These are phyloP conservation scores for Eutypella sp. DNA, from an alignment of 2,329 filamentous ascomycete genomes.

Conservation along the genomic window DNA sequence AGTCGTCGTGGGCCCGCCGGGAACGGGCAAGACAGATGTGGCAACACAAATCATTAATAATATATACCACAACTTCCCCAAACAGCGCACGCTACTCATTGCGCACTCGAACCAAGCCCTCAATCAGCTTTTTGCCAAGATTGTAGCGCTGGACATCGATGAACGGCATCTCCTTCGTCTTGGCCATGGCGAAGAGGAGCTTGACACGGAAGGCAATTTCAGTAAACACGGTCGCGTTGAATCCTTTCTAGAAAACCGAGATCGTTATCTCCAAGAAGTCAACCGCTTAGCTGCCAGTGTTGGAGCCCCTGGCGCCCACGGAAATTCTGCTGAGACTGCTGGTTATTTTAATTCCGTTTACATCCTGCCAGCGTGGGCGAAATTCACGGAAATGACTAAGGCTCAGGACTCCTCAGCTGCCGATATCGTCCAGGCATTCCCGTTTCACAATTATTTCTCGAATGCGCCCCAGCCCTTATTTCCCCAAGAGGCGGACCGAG, in stretches of 20 bases:
- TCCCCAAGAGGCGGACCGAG: conserved; percentile 57
- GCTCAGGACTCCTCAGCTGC: conserved; percentile 51
- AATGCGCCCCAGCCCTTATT: conserved; percentile 86
- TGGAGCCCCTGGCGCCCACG: conserved; percentile 86
- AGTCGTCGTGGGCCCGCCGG: conserved; percentile 88
- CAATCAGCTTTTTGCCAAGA: conserved; percentile 97
- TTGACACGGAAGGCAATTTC: conserved; percentile 80
- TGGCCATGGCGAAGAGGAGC: conserved; percentile 91
- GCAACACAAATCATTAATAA: conserved; percentile 98
- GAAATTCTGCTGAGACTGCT: conserved; percentile 92
- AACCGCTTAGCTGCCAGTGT: conserved; percentile 80
- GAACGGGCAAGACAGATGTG: conserved; percentile 98
- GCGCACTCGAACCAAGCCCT: conserved; percentile 97
- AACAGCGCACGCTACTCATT: conserved; percentile 84
- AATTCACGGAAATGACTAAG: conserved; percentile 66
- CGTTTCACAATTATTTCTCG: conserved; percentile 83
- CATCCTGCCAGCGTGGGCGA: conserved; percentile 80
- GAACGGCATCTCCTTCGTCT: conserved; percentile 87
- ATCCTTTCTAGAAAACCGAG: conserved; percentile 86
- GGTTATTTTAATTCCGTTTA: conserved; percentile 96
- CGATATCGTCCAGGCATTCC: conserved; percentile 70
- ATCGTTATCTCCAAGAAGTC: conserved; percentile 74
- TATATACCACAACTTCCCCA: conserved; percentile 95
- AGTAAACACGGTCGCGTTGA: conserved; percentile 94
- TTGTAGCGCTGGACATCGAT: conserved; percentile 92